phyloP scores from a whole-genome alignment of 2,329 filamentous ascomycete genomes.

The Phaeosphaeriaceae sp. region DNA sequence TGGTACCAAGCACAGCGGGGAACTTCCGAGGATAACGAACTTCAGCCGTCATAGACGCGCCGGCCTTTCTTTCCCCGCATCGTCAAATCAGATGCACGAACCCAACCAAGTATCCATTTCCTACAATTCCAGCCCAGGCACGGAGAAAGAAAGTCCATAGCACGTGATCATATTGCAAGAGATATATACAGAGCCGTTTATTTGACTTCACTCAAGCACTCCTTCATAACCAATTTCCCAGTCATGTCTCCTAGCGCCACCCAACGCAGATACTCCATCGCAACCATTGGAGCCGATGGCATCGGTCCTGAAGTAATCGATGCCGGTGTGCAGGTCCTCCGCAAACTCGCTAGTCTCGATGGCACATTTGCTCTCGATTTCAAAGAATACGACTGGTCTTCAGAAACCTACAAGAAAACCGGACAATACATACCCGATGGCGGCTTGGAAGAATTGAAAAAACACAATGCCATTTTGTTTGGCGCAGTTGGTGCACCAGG shows the following conservation, averaged over 20 bases:
- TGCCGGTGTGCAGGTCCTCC: constrained; percentile 69
- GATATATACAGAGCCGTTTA: background rate
- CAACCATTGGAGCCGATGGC: constrained; percentile 71
- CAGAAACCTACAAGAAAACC: constrained; percentile 70
- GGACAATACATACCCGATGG: constrained; percentile 71
- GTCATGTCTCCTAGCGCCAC: constrained; percentile 35
- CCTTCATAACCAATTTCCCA: background rate
- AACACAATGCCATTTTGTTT: constrained; percentile 72
- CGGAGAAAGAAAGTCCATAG: constrained; percentile 2
- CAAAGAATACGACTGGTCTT: constrained; percentile 72
- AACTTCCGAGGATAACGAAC: background rate
- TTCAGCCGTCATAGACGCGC: background rate
- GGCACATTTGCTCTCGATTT: constrained; percentile 69
- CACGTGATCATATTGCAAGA: background rate
- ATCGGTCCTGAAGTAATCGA: constrained; percentile 74
- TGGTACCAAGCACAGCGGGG: background rate
- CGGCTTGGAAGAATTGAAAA: constrained; percentile 64
- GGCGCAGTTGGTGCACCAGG: constrained; percentile 71
- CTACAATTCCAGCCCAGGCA: background rate
- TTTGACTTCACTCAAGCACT: background rate
- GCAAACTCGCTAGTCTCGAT: constrained; percentile 60
- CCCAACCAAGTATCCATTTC: background rate
- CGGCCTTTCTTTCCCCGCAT: constrained; percentile 3
- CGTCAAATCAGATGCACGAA: background rate
- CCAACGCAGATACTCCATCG: constrained; percentile 36